Percentiles rank a stretch among this genome's conserved stretches.
phyloP scores from a whole-genome alignment of 305 asterid species.

The Plantago rigida region DNA sequence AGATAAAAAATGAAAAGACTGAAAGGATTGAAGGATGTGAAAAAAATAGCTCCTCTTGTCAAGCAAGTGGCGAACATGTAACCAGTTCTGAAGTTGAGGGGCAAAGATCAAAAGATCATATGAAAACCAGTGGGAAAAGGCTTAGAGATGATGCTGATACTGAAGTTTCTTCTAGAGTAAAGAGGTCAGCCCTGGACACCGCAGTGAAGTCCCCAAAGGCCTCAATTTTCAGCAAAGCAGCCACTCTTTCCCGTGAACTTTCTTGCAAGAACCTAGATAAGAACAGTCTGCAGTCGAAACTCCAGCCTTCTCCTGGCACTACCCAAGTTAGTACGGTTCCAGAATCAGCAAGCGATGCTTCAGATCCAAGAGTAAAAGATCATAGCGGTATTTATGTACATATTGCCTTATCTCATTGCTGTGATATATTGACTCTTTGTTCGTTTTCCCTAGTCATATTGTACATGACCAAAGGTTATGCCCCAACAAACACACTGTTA shows the following conservation, averaged over 20 bases:
- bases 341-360: constrained; percentile 39
- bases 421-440: constrained; percentile 20
- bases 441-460: constrained; percentile 6
- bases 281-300: constrained; percentile 40
- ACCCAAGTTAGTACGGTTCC: constrained; percentile 33
- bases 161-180: constrained; percentile 57
- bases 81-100: constrained; percentile 40
- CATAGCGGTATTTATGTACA: constrained; percentile 42
- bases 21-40: constrained; percentile 42
- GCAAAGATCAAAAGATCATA: constrained; percentile 33
- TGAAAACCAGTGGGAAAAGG: constrained; percentile 52
- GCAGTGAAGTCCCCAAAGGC: constrained; percentile 43
- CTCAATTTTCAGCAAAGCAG: constrained; percentile 33
- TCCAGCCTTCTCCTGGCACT: constrained; percentile 38
- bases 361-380: constrained; percentile 39
- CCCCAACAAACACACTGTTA: constrained; percentile 15
- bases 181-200: constrained; percentile 54
- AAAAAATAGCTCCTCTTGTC: constrained; percentile 47
- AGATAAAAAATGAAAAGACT: constrained; percentile 35
- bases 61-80: constrained; percentile 39
- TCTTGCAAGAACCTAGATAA: constrained; percentile 51
- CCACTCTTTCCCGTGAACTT: constrained; percentile 51
- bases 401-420: constrained; percentile 18
- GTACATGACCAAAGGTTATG: constrained; percentile 14
- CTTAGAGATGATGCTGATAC: constrained; percentile 51